Percentiles rank a stretch among this genome's conserved stretches.
Evolutionary conservation across 2,329 filamentous ascomycete genomes (phyloP).

Genomic region (Phaeosphaeriaceae sp.): DNA sequence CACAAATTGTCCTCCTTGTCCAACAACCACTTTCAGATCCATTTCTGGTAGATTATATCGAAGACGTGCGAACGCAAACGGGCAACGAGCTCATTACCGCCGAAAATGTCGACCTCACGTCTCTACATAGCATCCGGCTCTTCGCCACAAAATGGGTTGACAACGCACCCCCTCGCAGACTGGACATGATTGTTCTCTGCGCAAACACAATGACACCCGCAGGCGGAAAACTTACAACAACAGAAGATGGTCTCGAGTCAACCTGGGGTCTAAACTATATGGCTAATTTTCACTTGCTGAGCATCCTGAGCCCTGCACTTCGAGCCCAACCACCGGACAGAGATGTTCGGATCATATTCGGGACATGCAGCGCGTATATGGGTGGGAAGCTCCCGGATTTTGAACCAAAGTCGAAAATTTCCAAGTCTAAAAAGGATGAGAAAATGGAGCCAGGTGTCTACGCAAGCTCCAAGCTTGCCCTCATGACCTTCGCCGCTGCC

Average conservation of each 20-base stretch:
- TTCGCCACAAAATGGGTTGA: conserved; percentile 99
- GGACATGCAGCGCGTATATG: conserved; percentile 89
- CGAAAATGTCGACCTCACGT: conserved; percentile 89
- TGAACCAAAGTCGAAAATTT: conserved; percentile 64
- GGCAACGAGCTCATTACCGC: conserved; percentile 90
- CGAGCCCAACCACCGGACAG: conserved; percentile 91
- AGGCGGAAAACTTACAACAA: conserved; percentile 65
- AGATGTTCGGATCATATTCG: conserved; percentile 86
- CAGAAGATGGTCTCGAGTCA: conserved; percentile 80
- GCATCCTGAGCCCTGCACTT: conserved; percentile 88
- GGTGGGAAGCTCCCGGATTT: conserved; percentile 70
- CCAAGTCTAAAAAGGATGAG: conserved; percentile 21
- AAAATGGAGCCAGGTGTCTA: conserved; percentile 54
- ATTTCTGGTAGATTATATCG: conserved; percentile 90
- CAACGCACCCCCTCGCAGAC: conserved; percentile 83
- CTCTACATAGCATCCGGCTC: conserved; percentile 85
- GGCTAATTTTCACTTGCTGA: conserved; percentile 92
- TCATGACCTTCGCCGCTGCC: conserved; percentile 87
- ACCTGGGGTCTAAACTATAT: conserved; percentile 97
- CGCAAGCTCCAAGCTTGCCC: conserved; percentile 67
- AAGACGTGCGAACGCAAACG: conserved; percentile 79
- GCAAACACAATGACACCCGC: conserved; percentile 77
- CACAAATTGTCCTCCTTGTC: conserved; percentile 89
- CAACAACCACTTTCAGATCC: conserved; percentile 80
- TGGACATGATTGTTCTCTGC: conserved; percentile 91